Base-by-base conservation (phyloP, 148 eudicot genomes). In the Spergularia bocconei region DNA sequence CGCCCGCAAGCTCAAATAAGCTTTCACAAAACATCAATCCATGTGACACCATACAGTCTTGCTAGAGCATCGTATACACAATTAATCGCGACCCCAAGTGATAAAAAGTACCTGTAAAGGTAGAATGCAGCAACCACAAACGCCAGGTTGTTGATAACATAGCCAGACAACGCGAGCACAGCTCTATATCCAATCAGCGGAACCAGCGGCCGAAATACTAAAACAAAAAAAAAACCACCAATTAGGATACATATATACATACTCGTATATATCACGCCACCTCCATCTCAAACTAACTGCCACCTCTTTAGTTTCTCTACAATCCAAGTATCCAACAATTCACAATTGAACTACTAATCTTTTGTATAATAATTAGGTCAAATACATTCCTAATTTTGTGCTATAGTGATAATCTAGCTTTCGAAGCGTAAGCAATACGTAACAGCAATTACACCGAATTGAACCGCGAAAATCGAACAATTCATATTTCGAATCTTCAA, bases 111-210 rank as follows among this genome's bases (percentile, higher is more conserved):
- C 98, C 90, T 86, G 86, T 95, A 89, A 19, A 95, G 82, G 81
- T 79, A 92, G 56, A 88, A 67, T 56, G 98, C 91, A 56, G 98
- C 93, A 79, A 95, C 73, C 41, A 89, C 77, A 77, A 92, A 95
- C 11, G 92, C 91, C 52, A 88, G 39, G 75, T 91, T 95, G 65
- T 68, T 90, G 73, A 95, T 81, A 70, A 85, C 84, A 84, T 95
- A 95, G 71, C 98, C 97, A 63, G 97, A 92, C 66, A 95, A 82
- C 50, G 86, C 98, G 52, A 95, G 77, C 66, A 95, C 92, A 65
- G 98, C 98, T 86, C 98, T 86, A 77, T 88, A 84, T 70, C 98
- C 98, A 75, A 95, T 80, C 61, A 92, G 60, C 19, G 96, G 96
- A 75, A 90, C 70, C 78, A 95, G 79, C n/a, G 87, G 90, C 70